Evolutionary conservation across 257 asterid species (phyloP), one percentile per base, ranked within the genome.

Genomic region (Solanum ossicruentum): DNA sequence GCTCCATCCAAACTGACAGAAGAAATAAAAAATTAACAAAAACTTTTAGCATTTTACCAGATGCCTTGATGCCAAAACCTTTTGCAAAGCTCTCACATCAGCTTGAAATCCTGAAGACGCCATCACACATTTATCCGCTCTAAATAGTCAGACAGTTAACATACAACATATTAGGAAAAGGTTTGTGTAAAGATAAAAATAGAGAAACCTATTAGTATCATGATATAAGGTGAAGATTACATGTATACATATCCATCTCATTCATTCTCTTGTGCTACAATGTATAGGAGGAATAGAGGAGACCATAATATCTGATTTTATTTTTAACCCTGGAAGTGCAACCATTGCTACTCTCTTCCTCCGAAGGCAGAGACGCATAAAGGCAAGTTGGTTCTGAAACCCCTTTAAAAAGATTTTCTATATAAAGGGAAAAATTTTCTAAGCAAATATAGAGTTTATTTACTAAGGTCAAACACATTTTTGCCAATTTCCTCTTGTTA

Each of bases 81-180:
- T 96, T 89, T 96, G 98, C 91, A 96, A 89, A 88, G 99, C 98
- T 87, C 98, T 90, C 66, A 96, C 98, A 66, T 96, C 99, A 88
- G 99, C 99, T 89, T 96, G 99, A 92, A 96, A 96, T 54, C 98
- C 98, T 57, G 98, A 96, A 41, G 99, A 94, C 75, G 99, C 98
- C 98, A 94, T 89, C 88, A 93, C 90, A 15, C 96, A 88, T 87
- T 92, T 96, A 86, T 91, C 99, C 87, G 96, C 97, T 82, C 99
- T 96, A 85, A 85, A 80, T 81, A 75, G 39, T 75, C 83, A 86
- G 43, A 75, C 56, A 75, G 61, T 23, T 23, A 8, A 49, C 61
- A 75, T 26, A 17, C 16, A 49, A 75, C 7, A 28, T 75, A 23
- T 49, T 23, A 75, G 60, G 18, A 49, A 45, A 75, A 75, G 61